Evolutionary conservation across 2,329 filamentous ascomycete genomes (phyloP).

Genomic region (Arthrobotrys sphaeroides): DNA sequence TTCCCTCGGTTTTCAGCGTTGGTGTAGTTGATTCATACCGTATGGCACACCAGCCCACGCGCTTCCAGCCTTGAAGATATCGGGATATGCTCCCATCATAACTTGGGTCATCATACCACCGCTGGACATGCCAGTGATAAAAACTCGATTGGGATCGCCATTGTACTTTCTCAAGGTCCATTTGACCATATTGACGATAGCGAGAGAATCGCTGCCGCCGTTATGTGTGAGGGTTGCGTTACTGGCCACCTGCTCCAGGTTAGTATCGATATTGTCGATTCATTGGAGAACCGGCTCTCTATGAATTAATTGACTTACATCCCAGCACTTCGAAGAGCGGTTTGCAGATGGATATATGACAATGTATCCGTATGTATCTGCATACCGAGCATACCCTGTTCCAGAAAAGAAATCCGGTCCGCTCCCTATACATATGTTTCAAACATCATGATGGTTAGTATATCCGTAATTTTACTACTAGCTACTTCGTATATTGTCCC

Average conservation of each 20-base stretch:
- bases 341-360: slow-evolving; percentile 52
- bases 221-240: slow-evolving; percentile 59
- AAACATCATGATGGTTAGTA: neutral
- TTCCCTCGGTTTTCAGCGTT: neutral
- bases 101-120: slow-evolving; percentile 63
- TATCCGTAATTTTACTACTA: too few species aligned
- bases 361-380: slow-evolving; percentile 43
- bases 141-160: slow-evolving; percentile 59
- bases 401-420: slow-evolving; percentile 30
- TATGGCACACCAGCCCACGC: slow-evolving; percentile 64
- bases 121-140: slow-evolving; percentile 60
- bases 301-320: slow-evolving; percentile 9
- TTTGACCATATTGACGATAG: slow-evolving; percentile 62
- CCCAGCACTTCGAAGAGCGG: slow-evolving; percentile 58
- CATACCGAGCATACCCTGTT: slow-evolving; percentile 30
- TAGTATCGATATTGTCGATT: too few species aligned
- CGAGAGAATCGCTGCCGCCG: slow-evolving; percentile 62
- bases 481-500: too few species aligned
- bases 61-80: slow-evolving; percentile 64
- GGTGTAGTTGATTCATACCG: slow-evolving; percentile 43
- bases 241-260: slow-evolving; percentile 11
- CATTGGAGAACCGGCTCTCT: too few species aligned
- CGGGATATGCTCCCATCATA: slow-evolving; percentile 64
- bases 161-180: slow-evolving; percentile 60
- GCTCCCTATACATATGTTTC: slow-evolving; percentile 7